Conservation (phyloP, 768 basidiomycete species). For the Xerocomellus dryophilus region DNA sequence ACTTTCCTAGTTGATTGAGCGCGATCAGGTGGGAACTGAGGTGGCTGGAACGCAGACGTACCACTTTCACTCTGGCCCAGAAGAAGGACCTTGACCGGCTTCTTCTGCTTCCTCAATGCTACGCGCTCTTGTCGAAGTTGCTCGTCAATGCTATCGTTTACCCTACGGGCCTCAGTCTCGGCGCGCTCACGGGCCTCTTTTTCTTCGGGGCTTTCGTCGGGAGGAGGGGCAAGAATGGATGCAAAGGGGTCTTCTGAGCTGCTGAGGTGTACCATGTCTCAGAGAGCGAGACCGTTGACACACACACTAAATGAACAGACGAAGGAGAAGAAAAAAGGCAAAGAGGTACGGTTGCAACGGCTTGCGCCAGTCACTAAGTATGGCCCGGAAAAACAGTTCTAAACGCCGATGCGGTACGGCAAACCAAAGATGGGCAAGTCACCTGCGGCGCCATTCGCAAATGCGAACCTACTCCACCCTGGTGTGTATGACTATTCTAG, state of each 20-base stretch:
- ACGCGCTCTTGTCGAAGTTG: constrained; percentile 60
- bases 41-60: constrained; percentile 15
- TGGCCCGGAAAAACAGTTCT: no score
- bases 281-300: neutral
- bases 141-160: constrained; percentile 77
- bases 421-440: no score
- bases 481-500: no score
- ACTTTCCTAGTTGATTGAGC: constrained; percentile 47
- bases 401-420: no score
- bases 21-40: constrained; percentile 4
- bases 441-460: no score
- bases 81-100: constrained; percentile 70
- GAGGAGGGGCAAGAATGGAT: constrained; percentile 57
- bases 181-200: constrained; percentile 52
- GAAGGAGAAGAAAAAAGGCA: neutral
- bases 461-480: no score
- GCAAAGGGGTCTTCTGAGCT: constrained; percentile 62
- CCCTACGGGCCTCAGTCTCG: constrained; percentile 60
- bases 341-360: neutral
- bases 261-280: constrained; percentile 24
- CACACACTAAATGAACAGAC: no score
- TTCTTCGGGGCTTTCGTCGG: constrained; percentile 58
- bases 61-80: constrained; percentile 77
- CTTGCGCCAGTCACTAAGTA: neutral
- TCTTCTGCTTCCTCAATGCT: constrained; percentile 57